Conservation (phyloP, 768 basidiomycete species). For the Boletus tomentosulus region DNA sequence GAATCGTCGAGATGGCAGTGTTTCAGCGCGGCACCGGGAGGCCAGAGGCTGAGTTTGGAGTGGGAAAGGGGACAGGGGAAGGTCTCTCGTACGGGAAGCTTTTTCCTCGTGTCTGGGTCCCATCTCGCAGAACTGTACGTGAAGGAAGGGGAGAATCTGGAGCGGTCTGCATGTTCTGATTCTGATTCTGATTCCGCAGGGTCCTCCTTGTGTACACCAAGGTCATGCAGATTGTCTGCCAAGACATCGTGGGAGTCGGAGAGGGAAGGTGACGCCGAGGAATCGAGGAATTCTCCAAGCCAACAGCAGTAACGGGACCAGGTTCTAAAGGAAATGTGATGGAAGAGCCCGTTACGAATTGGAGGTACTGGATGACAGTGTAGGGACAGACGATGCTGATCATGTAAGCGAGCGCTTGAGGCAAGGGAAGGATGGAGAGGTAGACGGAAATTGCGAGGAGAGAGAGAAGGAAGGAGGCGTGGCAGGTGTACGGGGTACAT, state of each 20-base stretch:
- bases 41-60: conserved; percentile 10
- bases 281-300: conserved; percentile 50
- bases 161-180: too few relatives aligned
- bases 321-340: conserved; percentile 41
- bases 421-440: conserved; percentile 73
- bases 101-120: conserved; percentile 51
- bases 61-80: conserved; percentile 15
- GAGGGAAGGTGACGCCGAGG: too few relatives aligned
- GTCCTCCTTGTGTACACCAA: too few relatives aligned
- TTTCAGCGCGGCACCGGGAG: conserved; percentile 14
- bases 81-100: conserved; percentile 5
- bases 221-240: too few relatives aligned
- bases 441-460: conserved; percentile 85
- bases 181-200: too few relatives aligned
- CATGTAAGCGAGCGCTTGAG: conserved; percentile 66
- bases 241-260: too few relatives aligned
- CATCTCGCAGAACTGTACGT: conserved; percentile 42
- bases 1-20: conserved; percentile 11
- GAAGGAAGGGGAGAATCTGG: too few relatives aligned
- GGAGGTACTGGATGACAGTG: conserved; percentile 72
- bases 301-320: conserved; percentile 60
- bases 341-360: conserved; percentile 74
- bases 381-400: conserved; percentile 73
- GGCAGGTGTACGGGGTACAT: conserved; percentile 47
- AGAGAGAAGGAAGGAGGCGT: conserved; percentile 41